A percentile compares a stretch with the other conserved stretches of the same genome.
These are phyloP conservation scores for Clavispora phyllophila DNA, from an alignment of 805 yeast genomes.

Conservation along the genomic window DNA sequence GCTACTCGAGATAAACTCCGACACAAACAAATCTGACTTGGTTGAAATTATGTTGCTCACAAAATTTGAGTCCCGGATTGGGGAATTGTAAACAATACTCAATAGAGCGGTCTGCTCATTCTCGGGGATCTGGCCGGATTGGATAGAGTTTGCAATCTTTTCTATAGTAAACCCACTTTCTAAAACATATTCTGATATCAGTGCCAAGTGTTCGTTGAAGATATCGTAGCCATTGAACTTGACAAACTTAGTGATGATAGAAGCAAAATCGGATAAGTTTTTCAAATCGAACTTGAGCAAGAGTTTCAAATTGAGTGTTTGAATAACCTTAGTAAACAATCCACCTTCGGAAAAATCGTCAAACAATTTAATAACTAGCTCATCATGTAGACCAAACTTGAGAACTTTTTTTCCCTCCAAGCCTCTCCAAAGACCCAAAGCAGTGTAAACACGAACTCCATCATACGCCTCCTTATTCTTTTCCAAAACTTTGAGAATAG, in stretches of 20 bases:
- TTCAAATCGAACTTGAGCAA: conserved; percentile 29
- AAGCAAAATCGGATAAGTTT: conserved; percentile 22
- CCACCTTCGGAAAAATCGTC: conserved; percentile 45
- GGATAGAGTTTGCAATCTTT: conserved; percentile 1
- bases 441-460: conserved; percentile 60
- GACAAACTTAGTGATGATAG: conserved; percentile 31
- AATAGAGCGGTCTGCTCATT: conserved; percentile 5
- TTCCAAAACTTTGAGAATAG: conserved; percentile 42
- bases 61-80: background rate
- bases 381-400: conserved; percentile 22
- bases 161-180: background rate
- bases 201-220: conserved; percentile 9
- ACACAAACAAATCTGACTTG: conserved; percentile 12
- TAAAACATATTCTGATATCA: conserved; percentile 18
- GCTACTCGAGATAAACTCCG: conserved; percentile 14
- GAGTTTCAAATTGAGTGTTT: conserved; percentile 46
- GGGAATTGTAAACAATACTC: background rate
- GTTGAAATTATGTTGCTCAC: conserved; percentile 6
- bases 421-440: conserved; percentile 55
- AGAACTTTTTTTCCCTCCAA: conserved; percentile 28
- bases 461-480: conserved; percentile 53
- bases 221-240: conserved; percentile 33
- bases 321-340: conserved; percentile 46
- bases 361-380: conserved; percentile 22
- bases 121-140: background rate